These are phyloP conservation scores for Avena atlantica DNA, from an alignment of 176 grass and related monocot genomes.

Conservation along the genomic window DNA sequence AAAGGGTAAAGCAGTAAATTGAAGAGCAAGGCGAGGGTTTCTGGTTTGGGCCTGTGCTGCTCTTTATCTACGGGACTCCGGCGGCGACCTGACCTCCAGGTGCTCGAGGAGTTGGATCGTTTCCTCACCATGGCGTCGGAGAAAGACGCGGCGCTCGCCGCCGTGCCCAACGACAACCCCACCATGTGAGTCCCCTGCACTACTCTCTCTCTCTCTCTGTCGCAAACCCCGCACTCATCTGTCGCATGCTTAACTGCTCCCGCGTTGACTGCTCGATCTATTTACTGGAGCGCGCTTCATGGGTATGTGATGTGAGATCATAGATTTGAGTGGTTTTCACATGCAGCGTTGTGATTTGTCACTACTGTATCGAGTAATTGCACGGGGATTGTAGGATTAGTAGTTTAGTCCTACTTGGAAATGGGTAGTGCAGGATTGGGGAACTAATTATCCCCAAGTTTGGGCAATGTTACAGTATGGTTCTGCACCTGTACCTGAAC, in stretches of 20 bases:
- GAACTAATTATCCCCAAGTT: constrained; percentile 5
- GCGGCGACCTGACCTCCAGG: constrained; percentile 36
- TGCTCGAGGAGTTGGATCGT: constrained; percentile 20
- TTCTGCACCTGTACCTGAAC: neutral
- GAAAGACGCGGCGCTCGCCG: constrained; percentile 79
- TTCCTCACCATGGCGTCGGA: constrained; percentile 66
- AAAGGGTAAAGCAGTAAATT: neutral
- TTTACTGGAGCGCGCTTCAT: neutral
- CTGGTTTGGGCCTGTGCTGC: neutral
- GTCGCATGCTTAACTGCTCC: neutral
- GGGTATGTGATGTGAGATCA: neutral
- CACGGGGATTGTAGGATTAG: neutral
- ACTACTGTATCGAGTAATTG: neutral
- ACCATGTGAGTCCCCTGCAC: constrained; percentile 60
- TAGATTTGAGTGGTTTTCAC: neutral
- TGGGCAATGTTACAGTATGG: neutral
- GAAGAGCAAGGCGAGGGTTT: neutral
- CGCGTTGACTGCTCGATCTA: neutral
- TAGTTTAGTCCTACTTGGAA: neutral
- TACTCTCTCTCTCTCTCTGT: too few relatives aligned
- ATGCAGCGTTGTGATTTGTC: neutral
- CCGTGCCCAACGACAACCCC: constrained; percentile 67
- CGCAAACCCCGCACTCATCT: neutral
- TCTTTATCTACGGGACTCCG: constrained; percentile 19
- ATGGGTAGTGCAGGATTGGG: neutral